Base-by-base conservation (phyloP, 2,329 filamentous ascomycete genomes). In the Paecilomyces sp. region DNA sequence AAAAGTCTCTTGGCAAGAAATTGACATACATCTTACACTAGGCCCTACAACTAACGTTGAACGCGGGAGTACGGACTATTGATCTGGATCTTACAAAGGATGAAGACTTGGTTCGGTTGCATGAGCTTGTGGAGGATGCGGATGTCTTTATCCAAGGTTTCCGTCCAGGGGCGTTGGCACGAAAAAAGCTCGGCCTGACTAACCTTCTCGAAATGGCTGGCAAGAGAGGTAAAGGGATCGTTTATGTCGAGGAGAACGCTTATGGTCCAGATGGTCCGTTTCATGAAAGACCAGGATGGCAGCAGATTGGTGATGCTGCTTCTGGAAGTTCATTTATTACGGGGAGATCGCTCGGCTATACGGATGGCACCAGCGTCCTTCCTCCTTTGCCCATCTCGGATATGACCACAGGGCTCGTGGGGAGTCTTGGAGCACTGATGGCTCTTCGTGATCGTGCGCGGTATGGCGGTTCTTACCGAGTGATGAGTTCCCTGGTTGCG, bases 141-240 rank as follows among this genome's bases (percentile, higher is more conserved):
- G 83, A 85, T 64, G 77, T 84, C 36, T 79, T 84, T 60, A 68
- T 85, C 24, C 79, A 83, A 60, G 82, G 83, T 28, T 85, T 80
- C 72, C 74, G 82, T 8, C 74, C 76, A 8, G 76, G 75, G 6
- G 72, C 74, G 9, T 71, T 85, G 55, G 78, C 34, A n/a, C 13
- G 34, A n/a, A 41, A 41, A 13, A 11, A 11, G 1, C 12, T 41
- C 11, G 12, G 34, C 0, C 68, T 77, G 2, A 66, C 78, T 9
- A 72, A 72, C n/a, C 64, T 81, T 31, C 67, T 77, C 7, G 71
- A 68, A 54, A 69, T 78, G 64, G 80, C 71, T 15, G 72, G 66
- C 3, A 68, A 70, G 24, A 71, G 79, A 18, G 74, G 73, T 13
- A 74, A 72, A 30, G 79, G 80, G 6, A 75, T 82, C 18, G 72